Evolutionary conservation across 1,284 basidiomycete species (phyloP), one percentile per base, ranked within the genome.

Genomic region (Microbotryomycetes sp.): DNA sequence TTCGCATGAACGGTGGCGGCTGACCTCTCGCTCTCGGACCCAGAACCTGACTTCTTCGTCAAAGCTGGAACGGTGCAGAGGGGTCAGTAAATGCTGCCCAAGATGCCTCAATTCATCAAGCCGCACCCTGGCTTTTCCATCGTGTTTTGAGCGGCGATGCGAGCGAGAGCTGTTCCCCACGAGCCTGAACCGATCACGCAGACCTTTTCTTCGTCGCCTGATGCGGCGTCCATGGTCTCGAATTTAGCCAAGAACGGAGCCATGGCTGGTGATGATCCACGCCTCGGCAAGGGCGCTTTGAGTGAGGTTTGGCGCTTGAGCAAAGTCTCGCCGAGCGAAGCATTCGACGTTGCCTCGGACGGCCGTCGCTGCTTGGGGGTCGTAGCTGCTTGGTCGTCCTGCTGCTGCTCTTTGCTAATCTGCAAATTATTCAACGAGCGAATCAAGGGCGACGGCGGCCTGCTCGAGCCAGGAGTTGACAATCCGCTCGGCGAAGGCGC

Each of bases 21-120:
- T 51, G 24, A 67, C 62, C 57, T 67, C 63, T n/a, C 66, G 66
- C 58, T 67, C 59, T 56, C 66, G 62, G 26, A 67, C 66, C 66
- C 66, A 67, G 60, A 67, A 65, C 52, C 62, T 61, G 48, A 67
- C 66, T 30, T 65, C 63, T 47, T 64, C 61, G 51, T 66, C 64
- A 26, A 66, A 66, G 21, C 64, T 62, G 58, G 29, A 15, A 9
- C 2, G 1, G 13, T 4, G 15, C 6, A 2, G 5, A 5, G 13
- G 23, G 30, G 2, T 35, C 35, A 47, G 52, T 18, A 1, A 5
- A 7, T 1, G 5, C 1, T 13, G 16, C n/a, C 9, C 18, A 3
- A 1, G 3, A 27, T 4, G 7, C 21, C 7, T 2, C 15, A 53
- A 29, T 16, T 56, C 47, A 48, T 3, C 18, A 18, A 26, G 31